Evolutionary conservation across 495 filamentous ascomycete genomes (phyloP), one percentile per base, ranked within the genome.

Genomic region (Penicillium lividum): DNA sequence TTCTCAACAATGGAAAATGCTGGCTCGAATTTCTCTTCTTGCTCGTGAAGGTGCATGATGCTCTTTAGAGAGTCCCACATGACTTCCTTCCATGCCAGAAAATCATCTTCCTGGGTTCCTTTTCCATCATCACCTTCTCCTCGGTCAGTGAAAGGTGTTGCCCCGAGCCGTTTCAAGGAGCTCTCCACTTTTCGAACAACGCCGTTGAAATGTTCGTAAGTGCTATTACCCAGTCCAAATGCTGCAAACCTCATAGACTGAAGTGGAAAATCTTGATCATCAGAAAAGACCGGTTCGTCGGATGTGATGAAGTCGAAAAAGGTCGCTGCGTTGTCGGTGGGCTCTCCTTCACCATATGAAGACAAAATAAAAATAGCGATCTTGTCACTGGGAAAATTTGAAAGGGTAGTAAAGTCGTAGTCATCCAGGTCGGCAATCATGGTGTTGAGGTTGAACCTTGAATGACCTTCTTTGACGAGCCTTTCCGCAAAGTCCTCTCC

Each of bases 301-400:
- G 30, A 31, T 31, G 30, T 31, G 30, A 31, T 31, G 30, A 31
- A 31, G 30, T 31, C 30, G 38, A 42, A 75, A 53, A 82, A 74
- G 33, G 68, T 69, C 6, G 68, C 67, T 4, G 76, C 71, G 51
- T 84, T 84, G 50, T 84, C 80, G 57, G 69, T 76, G 3, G 82
- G 80, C 49, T 83, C 81, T 3, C 82, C 81, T 55, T 84, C 80
- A 22, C 81, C 82, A 53, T 80, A 84, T 0, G 81, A 83, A 5
- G 79, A 78, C n/a, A 82, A 61, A 22, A 83, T 66, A 55, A 84
- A 82, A 9, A 81, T 73, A 4, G 70, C 78, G 10, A 80, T 46
- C 56, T 80, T 79, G 4, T 63, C 50, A 3, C 63, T 25, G 0
- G 75, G 70, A 30, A 84, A 70, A 13, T 65, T 53, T 6, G 60